Evolutionary conservation across 495 filamentous ascomycete species (phyloP), one percentile per base, ranked within the genome.

Genomic region (Neurospora sp.): DNA sequence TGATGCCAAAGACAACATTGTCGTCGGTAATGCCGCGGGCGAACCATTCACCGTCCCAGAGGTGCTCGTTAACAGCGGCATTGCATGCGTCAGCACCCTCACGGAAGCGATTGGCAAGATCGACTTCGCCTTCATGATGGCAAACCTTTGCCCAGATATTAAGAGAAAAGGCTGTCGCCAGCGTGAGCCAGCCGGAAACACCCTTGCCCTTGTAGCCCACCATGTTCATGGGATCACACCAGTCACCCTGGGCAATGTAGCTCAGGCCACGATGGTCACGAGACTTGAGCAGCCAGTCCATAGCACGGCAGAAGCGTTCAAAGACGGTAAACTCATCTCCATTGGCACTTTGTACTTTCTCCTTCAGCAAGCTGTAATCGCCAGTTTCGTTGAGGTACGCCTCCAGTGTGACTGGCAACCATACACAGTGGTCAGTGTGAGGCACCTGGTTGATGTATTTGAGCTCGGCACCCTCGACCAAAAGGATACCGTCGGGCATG

Each of bases 201-300:
- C 86, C 86, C 44, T 81, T 82, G 65, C 86, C 86, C 75, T 86
- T 87, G 75, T 85, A 86, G 42, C 86, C 86, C 47, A 87, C 86
- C 86, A 88, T 88, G 77, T 88, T 88, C 82, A 88, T 85, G 61
- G 86, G 86, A 73, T 88, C 86, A 73, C 86, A 88, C 86, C 86
- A 88, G 73, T 88, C 86, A 53, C 86, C 86, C 73, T 88, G 86
- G 1, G 84, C 84, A 71, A 88, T 87, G 79, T 82, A 88, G 78
- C 85, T 87, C 41, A 88, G 81, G 8, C 86, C 86, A 20, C 86
- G 84, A 39, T 84, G 71, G 73, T 88, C 86, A 47, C 86, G 85
- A 3, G 83, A 78, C 12, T 77, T 73, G 14, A 87, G 77, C 2
- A 88, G 75, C 82, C 83, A 87, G 76, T 88, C 83, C 83, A 88